Base-by-base conservation (phyloP, 192 early-diverging fungal genomes). In the Dissophora globulifera region DNA sequence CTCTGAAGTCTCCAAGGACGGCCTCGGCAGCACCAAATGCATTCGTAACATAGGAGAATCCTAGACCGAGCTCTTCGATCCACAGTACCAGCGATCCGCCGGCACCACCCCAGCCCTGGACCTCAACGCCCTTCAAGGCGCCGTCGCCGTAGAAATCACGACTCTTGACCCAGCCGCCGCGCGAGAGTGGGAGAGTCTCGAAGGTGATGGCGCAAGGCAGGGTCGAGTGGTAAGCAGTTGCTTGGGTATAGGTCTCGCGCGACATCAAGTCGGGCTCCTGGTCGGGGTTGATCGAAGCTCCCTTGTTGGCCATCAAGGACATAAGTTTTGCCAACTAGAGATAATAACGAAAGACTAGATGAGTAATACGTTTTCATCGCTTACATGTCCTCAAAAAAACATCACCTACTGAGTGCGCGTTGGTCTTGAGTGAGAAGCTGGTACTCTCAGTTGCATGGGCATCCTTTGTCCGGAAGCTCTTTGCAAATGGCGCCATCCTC, bases 21-120 rank as follows among this genome's bases (percentile, higher is more conserved):
- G 80, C 50, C 48, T 64, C 61, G 0, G 61, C 27, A 53, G 84
- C 72, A 15, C 79, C 80, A 43, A 83, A 78, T 2, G 82, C 79
- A 49, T 90, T 91, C 62, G 82, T 84, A 19, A 82, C 80, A 58
- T 89, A 92, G 0, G 81, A 66, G 30, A 91, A 89, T 0, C 82
- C 80, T 42, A 91, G 79, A 26, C 80, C 75, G 19, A 84, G 76
- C 27, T 88, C 81, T 2, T 58, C 71, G 53, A 90, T 88, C 80
- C 84, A 91, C 16, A 78, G 52, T 19, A 87, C 71, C 49, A 89
- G 58, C 27, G 78, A 81, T 1, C 91, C 91, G 8, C 91, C 89
- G 5, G 81, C 81, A 2, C 91, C 91, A 4, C 81, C 83, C 89
- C 89, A 91, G 17, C 89, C 88, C 42, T 82, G 62, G 31, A 82